Conservation (phyloP, 1,284 basidiomycete genomes). For the Heterobasidion parviporum region DNA sequence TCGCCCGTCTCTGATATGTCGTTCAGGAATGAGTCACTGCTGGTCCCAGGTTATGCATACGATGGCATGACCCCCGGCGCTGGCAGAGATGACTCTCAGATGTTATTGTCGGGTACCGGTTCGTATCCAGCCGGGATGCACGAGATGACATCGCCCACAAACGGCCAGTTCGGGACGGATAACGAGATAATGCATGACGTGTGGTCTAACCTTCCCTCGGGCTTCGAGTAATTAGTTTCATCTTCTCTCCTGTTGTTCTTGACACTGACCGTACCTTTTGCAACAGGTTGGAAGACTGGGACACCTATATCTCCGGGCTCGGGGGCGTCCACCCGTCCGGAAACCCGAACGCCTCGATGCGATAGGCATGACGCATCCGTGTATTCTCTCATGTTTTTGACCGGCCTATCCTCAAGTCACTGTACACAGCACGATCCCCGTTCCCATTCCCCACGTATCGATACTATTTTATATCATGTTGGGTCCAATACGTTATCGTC, state of each 20-base stretch:
- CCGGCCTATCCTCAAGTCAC: no score
- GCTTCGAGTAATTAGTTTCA: slow-evolving; percentile 22
- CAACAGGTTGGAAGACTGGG: slow-evolving; percentile 29
- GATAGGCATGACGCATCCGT: no score
- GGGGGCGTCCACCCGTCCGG: no score
- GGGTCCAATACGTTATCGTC: no score
- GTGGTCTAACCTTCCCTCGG: slow-evolving; percentile 5
- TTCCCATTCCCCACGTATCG: no score
- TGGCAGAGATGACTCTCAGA: background rate
- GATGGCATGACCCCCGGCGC: background rate
- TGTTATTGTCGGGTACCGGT: background rate
- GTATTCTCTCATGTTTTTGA: no score
- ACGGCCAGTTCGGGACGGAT: background rate
- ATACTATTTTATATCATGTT: no score
- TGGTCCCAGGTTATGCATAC: background rate
- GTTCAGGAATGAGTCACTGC: background rate
- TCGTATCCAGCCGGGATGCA: background rate
- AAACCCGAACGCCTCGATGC: no score
- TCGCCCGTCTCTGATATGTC: background rate
- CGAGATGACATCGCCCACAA: background rate
- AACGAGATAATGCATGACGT: slow-evolving; percentile 1
- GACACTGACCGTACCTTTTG: background rate
- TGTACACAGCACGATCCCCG: no score
- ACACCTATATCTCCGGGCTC: slow-evolving; percentile 19
- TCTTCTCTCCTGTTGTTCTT: background rate